A percentile compares a stretch with the other conserved stretches of the same genome.
These are phyloP conservation scores for Pichia californica DNA, from an alignment of 805 yeast species.

Conservation along the genomic window DNA sequence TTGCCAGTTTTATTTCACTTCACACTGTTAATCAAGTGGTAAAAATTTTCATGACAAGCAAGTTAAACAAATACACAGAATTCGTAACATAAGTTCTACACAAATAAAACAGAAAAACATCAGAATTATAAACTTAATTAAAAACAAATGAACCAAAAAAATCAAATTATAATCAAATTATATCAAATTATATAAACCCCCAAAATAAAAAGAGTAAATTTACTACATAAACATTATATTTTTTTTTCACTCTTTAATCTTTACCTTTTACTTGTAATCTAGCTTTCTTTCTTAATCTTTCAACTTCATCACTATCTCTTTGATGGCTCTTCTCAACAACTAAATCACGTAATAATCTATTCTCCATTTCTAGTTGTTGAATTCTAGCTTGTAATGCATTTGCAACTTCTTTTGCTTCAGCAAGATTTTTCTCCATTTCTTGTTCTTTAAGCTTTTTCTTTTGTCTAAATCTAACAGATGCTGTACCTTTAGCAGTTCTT, in stretches of 20 bases:
- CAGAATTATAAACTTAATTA: too few species aligned
- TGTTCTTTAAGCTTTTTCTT: constrained; percentile 90
- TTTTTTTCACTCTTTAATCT: background rate
- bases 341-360: constrained; percentile 72
- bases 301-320: constrained; percentile 47
- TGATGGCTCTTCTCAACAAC: constrained; percentile 74
- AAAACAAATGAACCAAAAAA: too few species aligned
- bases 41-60: too few species aligned
- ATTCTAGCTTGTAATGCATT: constrained; percentile 62
- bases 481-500: constrained; percentile 33
- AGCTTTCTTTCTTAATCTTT: constrained; percentile 44
- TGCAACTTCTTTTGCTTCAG: constrained; percentile 66
- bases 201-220: too few species aligned
- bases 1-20: too few species aligned
- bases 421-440: constrained; percentile 74
- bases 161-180: too few species aligned
- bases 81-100: too few species aligned
- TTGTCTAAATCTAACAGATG: constrained; percentile 87
- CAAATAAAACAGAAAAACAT: too few species aligned
- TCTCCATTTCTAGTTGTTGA: constrained; percentile 88
- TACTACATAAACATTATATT: too few species aligned
- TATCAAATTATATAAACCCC: too few species aligned
- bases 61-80: too few species aligned
- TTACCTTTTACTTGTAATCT: constrained; percentile 21
- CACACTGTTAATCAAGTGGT: too few species aligned